These are phyloP conservation scores for Calamus simplicifolius DNA, from an alignment of 176 grass and related monocot species.

Conservation along the genomic window DNA sequence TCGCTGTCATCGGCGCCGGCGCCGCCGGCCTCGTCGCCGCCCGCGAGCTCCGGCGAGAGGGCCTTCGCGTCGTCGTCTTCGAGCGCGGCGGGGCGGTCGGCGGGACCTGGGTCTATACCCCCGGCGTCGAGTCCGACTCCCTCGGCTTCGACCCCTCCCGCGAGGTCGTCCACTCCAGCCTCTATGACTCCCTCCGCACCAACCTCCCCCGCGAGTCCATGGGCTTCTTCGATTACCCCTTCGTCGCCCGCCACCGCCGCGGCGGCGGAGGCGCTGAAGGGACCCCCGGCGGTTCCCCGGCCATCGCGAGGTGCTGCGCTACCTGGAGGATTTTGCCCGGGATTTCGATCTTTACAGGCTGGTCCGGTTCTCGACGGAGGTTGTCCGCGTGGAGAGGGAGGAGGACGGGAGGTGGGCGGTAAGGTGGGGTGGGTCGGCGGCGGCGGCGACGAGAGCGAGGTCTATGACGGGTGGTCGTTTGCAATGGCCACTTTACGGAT, in stretches of 20 bases:
- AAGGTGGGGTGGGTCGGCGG: slow-evolving; percentile 36
- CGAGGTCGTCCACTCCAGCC: slow-evolving; percentile 49
- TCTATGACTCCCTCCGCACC: slow-evolving; percentile 81
- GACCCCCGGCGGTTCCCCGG: slow-evolving; percentile 54
- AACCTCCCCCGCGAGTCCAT: slow-evolving; percentile 78
- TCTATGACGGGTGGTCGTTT: slow-evolving; percentile 66
- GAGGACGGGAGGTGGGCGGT: slow-evolving; percentile 45
- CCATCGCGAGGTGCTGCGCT: slow-evolving; percentile 71
- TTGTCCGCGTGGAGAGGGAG: slow-evolving; percentile 27
- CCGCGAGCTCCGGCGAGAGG: slow-evolving; percentile 63
- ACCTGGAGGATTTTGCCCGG: slow-evolving; percentile 63
- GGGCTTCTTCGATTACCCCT: slow-evolving; percentile 89
- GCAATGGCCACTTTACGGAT: slow-evolving; percentile 59
- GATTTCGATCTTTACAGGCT: slow-evolving; percentile 44
- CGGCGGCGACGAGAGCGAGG: slow-evolving; percentile 17
- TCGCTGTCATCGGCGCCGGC: slow-evolving; percentile 71
- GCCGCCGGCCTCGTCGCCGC: slow-evolving; percentile 44
- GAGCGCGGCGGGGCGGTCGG: slow-evolving; percentile 52
- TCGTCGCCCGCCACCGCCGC: slow-evolving; percentile 6
- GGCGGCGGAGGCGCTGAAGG: neutral
- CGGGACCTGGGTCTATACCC: slow-evolving; percentile 64
- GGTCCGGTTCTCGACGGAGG: slow-evolving; percentile 64
- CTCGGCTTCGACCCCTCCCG: slow-evolving; percentile 34
- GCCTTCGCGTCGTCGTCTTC: slow-evolving; percentile 67
- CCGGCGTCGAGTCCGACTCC: slow-evolving; percentile 38